phyloP scores from a whole-genome alignment of 2,329 filamentous ascomycete species.

The Pyrenochaeta sp. region DNA sequence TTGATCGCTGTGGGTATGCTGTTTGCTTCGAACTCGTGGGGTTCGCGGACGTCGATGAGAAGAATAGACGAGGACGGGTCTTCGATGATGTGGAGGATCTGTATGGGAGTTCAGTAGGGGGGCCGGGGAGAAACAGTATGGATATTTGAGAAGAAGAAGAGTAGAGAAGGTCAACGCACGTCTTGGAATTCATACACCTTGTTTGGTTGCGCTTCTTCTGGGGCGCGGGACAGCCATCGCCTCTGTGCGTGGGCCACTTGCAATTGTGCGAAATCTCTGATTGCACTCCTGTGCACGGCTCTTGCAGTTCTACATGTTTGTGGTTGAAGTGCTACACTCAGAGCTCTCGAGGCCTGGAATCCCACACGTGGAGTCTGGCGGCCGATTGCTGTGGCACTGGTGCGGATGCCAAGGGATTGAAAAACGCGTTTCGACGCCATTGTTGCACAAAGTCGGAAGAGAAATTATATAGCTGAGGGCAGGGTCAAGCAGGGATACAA shows the following conservation, averaged over 20 bases:
- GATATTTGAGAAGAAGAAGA: neutral
- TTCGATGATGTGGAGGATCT: constrained; percentile 48
- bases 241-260: constrained; percentile 10
- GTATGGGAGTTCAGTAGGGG: neutral
- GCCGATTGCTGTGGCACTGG: constrained; percentile 12
- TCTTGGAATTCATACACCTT: constrained; percentile 53
- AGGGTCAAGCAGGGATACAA: neutral
- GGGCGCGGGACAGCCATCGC: constrained; percentile 50
- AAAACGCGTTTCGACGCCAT: constrained; percentile 32
- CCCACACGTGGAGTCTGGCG: constrained; percentile 14
- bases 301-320: neutral
- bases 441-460: constrained; percentile 1
- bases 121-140: too few relatives aligned
- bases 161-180: constrained; percentile 26
- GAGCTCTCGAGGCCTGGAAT: constrained; percentile 9
- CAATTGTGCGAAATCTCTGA: neutral
- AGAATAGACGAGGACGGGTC: constrained; percentile 37
- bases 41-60: constrained; percentile 74
- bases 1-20: constrained; percentile 83
- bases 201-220: constrained; percentile 27
- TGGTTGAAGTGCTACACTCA: constrained; percentile 11
- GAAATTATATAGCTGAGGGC: neutral
- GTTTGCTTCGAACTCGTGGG: constrained; percentile 68
- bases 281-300: neutral
- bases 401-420: constrained; percentile 20